Evolutionary conservation across 2,329 filamentous ascomycete species (phyloP).

Genomic region (Celoporthe dispersa): DNA sequence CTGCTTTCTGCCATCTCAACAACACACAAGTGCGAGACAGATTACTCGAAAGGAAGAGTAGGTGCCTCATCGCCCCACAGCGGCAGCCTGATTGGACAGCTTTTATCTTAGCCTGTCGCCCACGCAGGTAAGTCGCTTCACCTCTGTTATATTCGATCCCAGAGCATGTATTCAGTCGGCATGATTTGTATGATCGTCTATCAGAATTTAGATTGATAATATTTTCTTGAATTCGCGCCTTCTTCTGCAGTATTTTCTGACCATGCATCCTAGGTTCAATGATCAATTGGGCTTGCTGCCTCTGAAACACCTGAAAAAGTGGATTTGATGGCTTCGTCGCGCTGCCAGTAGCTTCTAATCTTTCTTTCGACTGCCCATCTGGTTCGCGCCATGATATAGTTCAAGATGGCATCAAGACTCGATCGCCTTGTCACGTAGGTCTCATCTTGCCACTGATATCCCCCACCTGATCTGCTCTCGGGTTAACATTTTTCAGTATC

Average conservation of each 20-base stretch:
- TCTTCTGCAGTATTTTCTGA: background rate
- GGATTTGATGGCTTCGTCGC: constrained; percentile 28
- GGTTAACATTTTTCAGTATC: constrained; percentile 59
- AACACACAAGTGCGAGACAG: background rate
- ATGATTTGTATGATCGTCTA: background rate
- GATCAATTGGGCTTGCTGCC: constrained; percentile 1
- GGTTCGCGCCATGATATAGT: constrained; percentile 40
- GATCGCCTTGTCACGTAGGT: constrained; percentile 88
- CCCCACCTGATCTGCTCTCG: background rate
- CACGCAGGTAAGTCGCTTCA: background rate
- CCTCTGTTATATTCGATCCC: background rate
- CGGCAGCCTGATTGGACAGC: constrained; percentile 8
- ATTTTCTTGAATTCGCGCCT: background rate
- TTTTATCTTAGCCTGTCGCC: background rate
- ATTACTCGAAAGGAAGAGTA: background rate
- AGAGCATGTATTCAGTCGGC: too few species aligned
- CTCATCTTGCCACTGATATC: constrained; percentile 3
- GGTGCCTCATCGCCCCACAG: background rate
- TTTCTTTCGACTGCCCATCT: background rate
- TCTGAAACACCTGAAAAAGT: constrained; percentile 10
- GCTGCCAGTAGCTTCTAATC: constrained; percentile 25
- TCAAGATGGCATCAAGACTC: constrained; percentile 68
- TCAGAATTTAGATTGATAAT: background rate
- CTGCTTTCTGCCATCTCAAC: background rate
- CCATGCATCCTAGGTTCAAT: background rate